Conservation (phyloP, 1,139 yeast genomes). For the Starmera stellimalicola region DNA sequence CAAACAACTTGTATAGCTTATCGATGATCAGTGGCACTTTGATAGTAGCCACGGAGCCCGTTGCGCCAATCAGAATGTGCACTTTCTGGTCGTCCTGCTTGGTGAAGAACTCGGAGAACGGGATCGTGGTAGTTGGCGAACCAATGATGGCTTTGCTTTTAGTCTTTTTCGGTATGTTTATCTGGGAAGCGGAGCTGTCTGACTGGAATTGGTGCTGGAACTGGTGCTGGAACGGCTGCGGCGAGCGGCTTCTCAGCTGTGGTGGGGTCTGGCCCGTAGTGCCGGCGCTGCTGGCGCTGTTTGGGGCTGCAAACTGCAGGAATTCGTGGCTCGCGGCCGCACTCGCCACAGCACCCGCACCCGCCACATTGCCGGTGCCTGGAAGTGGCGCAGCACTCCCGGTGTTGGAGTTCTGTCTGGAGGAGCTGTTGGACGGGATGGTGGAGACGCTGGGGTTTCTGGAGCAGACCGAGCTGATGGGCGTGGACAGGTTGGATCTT, state of each 20-base stretch:
- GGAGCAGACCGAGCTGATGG: constrained; percentile 1
- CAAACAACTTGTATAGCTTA: constrained; percentile 68
- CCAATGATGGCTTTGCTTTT: constrained; percentile 30
- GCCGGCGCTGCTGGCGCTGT: not conserved
- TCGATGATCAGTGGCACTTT: constrained; percentile 83
- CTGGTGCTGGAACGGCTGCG: not conserved
- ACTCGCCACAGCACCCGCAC: constrained; percentile 11
- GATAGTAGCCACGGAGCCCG: constrained; percentile 95
- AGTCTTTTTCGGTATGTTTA: constrained; percentile 5
- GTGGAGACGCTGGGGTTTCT: constrained; percentile 13
- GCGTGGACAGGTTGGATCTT: not conserved
- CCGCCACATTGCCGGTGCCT: too few species aligned
- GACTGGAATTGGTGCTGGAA: not conserved
- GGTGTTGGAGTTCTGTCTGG: constrained; percentile 18
- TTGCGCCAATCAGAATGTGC: constrained; percentile 82
- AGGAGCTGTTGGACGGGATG: constrained; percentile 11
- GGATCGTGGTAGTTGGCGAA: constrained; percentile 58
- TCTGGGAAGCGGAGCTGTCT: not conserved
- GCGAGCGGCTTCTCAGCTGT: not conserved
- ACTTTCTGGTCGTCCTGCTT: constrained; percentile 73
- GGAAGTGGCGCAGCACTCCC: too few species aligned
- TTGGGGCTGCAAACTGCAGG: constrained; percentile 1
- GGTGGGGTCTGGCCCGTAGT: not conserved
- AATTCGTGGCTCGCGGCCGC: constrained; percentile 3
- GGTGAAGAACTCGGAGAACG: constrained; percentile 61